Conservation (phyloP, 1,284 basidiomycete genomes). For the Fomitopsis schrenkii region DNA sequence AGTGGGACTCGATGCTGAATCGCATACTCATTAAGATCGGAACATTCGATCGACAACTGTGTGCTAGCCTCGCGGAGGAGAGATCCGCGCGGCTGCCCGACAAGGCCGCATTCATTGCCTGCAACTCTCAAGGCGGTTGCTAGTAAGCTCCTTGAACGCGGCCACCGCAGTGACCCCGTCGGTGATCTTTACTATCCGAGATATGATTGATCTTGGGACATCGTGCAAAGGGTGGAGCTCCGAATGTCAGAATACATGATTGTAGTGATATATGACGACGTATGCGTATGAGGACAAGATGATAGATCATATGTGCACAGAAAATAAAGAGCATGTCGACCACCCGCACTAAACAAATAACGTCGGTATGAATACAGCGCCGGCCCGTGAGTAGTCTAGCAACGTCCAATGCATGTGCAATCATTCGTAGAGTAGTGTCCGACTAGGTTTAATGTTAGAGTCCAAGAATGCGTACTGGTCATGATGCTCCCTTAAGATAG, state of each 20-base stretch:
- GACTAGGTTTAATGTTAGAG: slow-evolving; percentile 1
- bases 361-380: background rate
- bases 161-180: no score
- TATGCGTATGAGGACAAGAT: no score
- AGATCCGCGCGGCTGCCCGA: background rate
- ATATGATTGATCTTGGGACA: no score
- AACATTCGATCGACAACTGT: background rate
- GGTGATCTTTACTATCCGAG: no score
- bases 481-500: background rate
- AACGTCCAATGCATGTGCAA: background rate
- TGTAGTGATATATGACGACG: no score
- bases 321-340: background rate
- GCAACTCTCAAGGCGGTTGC: no score
- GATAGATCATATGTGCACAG: no score
- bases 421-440: background rate
- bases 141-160: no score
- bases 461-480: background rate
- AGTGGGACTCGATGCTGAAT: no score
- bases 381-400: background rate
- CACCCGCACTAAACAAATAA: background rate
- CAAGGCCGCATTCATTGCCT: no score
- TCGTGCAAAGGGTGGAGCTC: no score
- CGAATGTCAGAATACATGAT: no score
- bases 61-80: background rate
- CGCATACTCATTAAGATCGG: background rate